A percentile compares a stretch with the other conserved stretches of the same genome.
Conservation (phyloP, 176 grass and related monocot genomes). For the Calamus simplicifolius region DNA sequence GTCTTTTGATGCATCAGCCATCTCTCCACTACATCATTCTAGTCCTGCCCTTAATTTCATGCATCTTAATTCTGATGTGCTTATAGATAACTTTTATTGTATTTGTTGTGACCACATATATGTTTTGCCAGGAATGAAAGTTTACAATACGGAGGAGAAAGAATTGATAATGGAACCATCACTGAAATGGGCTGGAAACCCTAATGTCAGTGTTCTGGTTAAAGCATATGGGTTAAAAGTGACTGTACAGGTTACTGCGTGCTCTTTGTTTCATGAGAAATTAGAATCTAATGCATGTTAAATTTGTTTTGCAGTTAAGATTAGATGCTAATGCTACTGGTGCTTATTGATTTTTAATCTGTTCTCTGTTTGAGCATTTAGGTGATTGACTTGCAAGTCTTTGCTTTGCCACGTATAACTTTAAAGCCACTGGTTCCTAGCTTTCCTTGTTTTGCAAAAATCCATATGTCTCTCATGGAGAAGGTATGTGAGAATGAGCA, state of each 20-base stretch:
- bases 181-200: constrained; percentile 97
- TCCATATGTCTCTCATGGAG: constrained; percentile 79
- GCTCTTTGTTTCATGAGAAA: not conserved
- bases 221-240: constrained; percentile 79
- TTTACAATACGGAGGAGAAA: constrained; percentile 78
- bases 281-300: not conserved
- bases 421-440: constrained; percentile 77
- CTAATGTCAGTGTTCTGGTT: constrained; percentile 73
- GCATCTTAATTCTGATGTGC: no score
- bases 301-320: no score
- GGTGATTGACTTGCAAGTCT: constrained; percentile 93
- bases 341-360: not conserved
- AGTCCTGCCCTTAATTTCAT: no score
- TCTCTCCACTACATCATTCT: no score
- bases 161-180: constrained; percentile 95
- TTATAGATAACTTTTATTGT: no score
- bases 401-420: constrained; percentile 82
- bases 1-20: no score
- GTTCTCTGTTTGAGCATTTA: constrained; percentile 20
- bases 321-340: no score
- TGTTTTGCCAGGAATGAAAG: constrained; percentile 80
- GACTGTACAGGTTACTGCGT: constrained; percentile 46
- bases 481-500: constrained; percentile 40
- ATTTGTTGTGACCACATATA: not conserved
- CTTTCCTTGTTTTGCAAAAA: constrained; percentile 94